Conservation (phyloP, 2,329 filamentous ascomycete genomes). For the Ophioceras dolichostomum region DNA sequence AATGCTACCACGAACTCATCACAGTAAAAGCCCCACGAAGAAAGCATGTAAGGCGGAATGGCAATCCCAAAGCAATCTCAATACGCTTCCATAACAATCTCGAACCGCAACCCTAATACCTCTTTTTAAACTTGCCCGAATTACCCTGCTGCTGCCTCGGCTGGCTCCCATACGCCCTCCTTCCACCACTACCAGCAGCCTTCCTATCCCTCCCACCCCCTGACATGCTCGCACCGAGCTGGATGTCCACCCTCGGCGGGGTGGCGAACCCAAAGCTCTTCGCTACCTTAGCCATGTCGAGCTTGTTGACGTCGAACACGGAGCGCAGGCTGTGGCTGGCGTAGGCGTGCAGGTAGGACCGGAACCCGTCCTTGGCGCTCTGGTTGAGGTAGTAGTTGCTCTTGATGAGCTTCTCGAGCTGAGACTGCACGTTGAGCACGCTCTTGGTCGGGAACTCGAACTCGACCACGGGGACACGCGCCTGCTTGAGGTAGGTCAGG, state of each 20-base stretch:
- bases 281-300: conserved; percentile 73
- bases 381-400: conserved; percentile 98
- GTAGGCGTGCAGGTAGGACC: conserved; percentile 90
- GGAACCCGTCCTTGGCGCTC: conserved; percentile 64
- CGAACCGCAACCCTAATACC: no score
- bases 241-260: conserved; percentile 69
- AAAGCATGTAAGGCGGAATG: no score
- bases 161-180: conserved; percentile 67
- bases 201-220: conserved; percentile 63
- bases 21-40: no score
- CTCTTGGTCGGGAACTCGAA: conserved; percentile 92
- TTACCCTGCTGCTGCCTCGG: conserved; percentile 37
- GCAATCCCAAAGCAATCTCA: no score
- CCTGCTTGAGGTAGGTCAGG: conserved; percentile 79
- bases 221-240: conserved; percentile 66
- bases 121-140: conserved; percentile 7
- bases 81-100: no score
- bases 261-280: conserved; percentile 72
- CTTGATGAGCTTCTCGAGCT: conserved; percentile 85
- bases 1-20: no score
- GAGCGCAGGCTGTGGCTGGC: conserved; percentile 72
- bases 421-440: conserved; percentile 79
- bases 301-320: conserved; percentile 75
- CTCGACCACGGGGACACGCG: conserved; percentile 85
- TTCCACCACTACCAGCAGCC: conserved; percentile 41